Evolutionary conservation across 768 basidiomycete species (phyloP), one percentile per base, ranked within the genome.

Genomic region (Suillus lakei): DNA sequence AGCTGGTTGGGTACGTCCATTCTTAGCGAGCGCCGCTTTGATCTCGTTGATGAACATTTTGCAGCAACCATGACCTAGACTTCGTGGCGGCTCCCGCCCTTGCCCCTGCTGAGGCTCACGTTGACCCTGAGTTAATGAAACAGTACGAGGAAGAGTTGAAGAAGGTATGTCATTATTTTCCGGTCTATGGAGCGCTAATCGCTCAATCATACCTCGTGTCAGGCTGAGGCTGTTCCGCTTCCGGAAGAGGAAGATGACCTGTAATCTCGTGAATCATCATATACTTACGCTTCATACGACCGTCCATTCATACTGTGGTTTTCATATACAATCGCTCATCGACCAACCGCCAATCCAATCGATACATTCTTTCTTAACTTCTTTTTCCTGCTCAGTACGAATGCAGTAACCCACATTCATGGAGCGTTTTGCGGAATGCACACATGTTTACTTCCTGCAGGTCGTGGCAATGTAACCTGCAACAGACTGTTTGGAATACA

Each of bases 61-160:
- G 5, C 71, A 97, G 96, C 60, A 98, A 97, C 81, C 81, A 89
- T 61, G 63, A 80, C 60, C 90, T 99, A 68, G 97, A 99, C 56
- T 99, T 99, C 73, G 96, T 98, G 65, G 97, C 98, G 44, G 95
- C 97, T 7, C 96, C 96, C 41, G 96, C 96, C 64, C 90, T 99
- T 62, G 92, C 91, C 34, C 98, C 97, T 66, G 95, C 96, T 69
- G 96, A 98, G 79, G 94, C 98, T 67, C 74, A 86, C 66, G 86
- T 99, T 73, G 96, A 99, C 77, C 78, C 84, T 18, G 77, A 62
- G 9, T 82, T 98, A 77, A 96, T 98, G 87, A 81, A 78, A 58
- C 83, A 90, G 70, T 98, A 98, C 82, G 85, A 89, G 72, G 69
- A 71, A 60, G 95, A 99, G 81, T 82, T 98, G 83, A 80, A 83